These are phyloP conservation scores for Tuctoria greenei DNA, from an alignment of 176 grass and related monocot genomes.

Conservation along the genomic window DNA sequence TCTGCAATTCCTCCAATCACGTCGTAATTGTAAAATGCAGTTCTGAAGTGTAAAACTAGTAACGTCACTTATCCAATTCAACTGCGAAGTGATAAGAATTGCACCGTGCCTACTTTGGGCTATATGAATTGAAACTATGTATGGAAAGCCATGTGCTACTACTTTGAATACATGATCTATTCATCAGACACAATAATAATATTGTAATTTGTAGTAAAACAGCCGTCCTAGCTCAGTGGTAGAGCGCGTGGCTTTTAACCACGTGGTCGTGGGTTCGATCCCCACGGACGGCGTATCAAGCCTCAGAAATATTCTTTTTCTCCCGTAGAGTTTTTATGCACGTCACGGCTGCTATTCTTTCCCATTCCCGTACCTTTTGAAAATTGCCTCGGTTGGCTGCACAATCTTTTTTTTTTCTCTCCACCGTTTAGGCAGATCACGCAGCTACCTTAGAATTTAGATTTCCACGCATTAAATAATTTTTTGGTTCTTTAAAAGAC, in stretches of 20 bases:
- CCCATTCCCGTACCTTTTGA: no score
- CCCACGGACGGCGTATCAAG: slow-evolving; percentile 38
- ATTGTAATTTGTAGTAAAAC: no score
- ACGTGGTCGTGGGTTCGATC: slow-evolving; percentile 60
- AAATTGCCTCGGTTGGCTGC: no score
- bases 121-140: background rate
- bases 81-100: background rate
- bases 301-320: no score
- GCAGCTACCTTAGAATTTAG: no score
- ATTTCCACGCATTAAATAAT: no score
- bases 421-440: no score
- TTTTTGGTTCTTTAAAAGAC: no score
- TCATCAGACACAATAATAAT: no score
- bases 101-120: background rate
- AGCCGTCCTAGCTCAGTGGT: slow-evolving; percentile 56
- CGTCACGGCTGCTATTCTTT: no score
- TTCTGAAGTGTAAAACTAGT: background rate
- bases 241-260: slow-evolving; percentile 66
- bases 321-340: no score
- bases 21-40: background rate
- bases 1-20: background rate
- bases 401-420: no score
- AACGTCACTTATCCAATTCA: background rate
- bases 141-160: background rate
- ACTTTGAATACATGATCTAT: background rate